Evolutionary conservation across 345 rosid species (phyloP), one percentile per base, ranked within the genome.

Genomic region (Salix udensis): DNA sequence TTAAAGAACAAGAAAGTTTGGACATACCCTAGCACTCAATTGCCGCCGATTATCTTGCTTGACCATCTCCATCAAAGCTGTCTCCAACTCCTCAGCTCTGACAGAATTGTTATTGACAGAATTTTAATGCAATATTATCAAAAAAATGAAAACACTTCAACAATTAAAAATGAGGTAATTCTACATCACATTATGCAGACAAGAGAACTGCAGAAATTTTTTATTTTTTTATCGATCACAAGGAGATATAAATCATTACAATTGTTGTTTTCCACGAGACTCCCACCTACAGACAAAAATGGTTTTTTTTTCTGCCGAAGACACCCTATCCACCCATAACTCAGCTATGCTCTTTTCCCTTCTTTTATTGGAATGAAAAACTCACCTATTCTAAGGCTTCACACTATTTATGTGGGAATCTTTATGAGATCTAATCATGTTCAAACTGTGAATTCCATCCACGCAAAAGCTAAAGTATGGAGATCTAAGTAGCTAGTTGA

Each of bases 21-120:
- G 46, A 78, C 55, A 82, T 92, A 96, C 99, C 97, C 75, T 88
- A 39, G 99, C 99, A 79, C 98, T 91, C 88, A 96, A 85, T 83
- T 96, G 90, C 69, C 97, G 88, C 48, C 98, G 88, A 75, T 96
- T 96, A 73, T 96, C 99, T 83, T 90, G 97, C 87, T 96, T 94
- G 81, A 96, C 99, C 87, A 96, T 96, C 88, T 96, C 99, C 99
- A 96, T 94, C 84, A 96, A 85, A 78, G 98, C 99, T 18, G 97
- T 94, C 89, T 96, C 99, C 86, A 96, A 87, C 87, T 96, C 99
- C 85, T 96, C 99, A 76, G 98, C 94, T 86, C 99, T 96, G 81
- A 74, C 76, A 70, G 39, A 71, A 84, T 19, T n/a, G 71, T 40
- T 76, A 52, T 50, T 28, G 44, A 50, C 50, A 67, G 30, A 77